These are phyloP conservation scores for Gossypium sturtianum DNA, from an alignment of 345 rosid species.

Conservation along the genomic window DNA sequence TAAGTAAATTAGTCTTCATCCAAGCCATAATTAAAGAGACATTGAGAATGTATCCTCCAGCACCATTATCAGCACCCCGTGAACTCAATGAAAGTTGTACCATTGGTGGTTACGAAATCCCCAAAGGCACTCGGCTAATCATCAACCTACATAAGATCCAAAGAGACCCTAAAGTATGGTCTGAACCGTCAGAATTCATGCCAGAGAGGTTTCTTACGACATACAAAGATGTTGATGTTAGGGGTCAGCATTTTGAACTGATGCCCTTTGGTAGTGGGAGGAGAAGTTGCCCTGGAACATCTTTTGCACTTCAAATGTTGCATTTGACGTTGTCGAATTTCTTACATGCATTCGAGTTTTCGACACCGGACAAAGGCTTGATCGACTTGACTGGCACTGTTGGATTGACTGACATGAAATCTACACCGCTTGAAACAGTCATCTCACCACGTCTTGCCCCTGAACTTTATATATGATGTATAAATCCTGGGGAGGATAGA, in stretches of 20 bases:
- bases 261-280: conserved; percentile 43
- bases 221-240: conserved; percentile 27
- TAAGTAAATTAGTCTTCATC: conserved; percentile 24
- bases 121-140: conserved; percentile 26
- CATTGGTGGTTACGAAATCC: conserved; percentile 21
- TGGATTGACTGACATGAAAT: conserved; percentile 3
- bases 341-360: conserved; percentile 12
- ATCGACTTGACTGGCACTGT: conserved; percentile 7
- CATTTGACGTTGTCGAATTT: conserved; percentile 3
- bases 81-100: background rate
- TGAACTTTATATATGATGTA: background rate
- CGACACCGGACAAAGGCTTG: background rate
- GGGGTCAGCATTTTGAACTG: conserved; percentile 25
- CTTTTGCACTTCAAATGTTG: conserved; percentile 5
- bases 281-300: conserved; percentile 31
- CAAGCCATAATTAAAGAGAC: conserved; percentile 39
- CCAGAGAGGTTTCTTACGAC: conserved; percentile 36
- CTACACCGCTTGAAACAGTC: conserved; percentile 25
- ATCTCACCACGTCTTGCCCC: conserved; percentile 27
- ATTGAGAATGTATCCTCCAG: conserved; percentile 30
- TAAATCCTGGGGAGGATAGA: background rate
- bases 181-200: conserved; percentile 27
- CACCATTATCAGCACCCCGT: conserved; percentile 23
- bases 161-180: conserved; percentile 29
- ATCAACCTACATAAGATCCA: conserved; percentile 35